Percentiles rank a stretch among this genome's conserved stretches.
Evolutionary conservation across 2,329 filamentous ascomycete genomes (phyloP).

Genomic region (Clonostachys sp.): DNA sequence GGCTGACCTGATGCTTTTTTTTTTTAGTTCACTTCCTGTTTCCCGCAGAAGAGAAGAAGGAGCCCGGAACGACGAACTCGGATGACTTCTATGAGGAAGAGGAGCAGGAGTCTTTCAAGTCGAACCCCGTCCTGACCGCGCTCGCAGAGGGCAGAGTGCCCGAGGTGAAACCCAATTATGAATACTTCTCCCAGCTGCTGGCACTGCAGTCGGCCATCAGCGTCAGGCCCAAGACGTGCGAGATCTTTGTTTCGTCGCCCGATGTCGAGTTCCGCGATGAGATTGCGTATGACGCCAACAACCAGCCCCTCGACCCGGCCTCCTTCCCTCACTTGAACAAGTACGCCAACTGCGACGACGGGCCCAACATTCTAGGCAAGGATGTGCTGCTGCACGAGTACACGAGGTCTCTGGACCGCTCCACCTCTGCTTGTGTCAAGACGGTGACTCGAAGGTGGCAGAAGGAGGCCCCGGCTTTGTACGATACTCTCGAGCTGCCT

Average conservation of each 20-base stretch:
- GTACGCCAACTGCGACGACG: constrained; percentile 46
- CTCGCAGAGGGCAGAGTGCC: constrained; percentile 53
- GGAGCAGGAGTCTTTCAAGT: constrained; percentile 53
- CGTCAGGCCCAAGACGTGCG: constrained; percentile 52
- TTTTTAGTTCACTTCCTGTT: constrained; percentile 55
- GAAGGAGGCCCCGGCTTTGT: constrained; percentile 50
- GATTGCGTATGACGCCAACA: constrained; percentile 35
- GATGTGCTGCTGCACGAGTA: constrained; percentile 56
- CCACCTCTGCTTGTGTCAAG: constrained; percentile 50
- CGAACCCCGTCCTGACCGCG: constrained; percentile 58
- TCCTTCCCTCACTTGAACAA: constrained; percentile 53
- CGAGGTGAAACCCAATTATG: constrained; percentile 56
- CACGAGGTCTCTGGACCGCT: constrained; percentile 47
- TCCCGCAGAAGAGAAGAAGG: constrained; percentile 48
- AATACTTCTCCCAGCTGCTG: constrained; percentile 55
- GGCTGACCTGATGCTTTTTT: not conserved
- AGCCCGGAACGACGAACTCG: constrained; percentile 57
- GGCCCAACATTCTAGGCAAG: constrained; percentile 43
- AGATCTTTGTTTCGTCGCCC: constrained; percentile 53
- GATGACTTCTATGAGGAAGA: constrained; percentile 42
- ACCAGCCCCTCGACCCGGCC: constrained; percentile 33
- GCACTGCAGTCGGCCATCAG: constrained; percentile 47
- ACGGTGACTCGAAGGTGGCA: constrained; percentile 53
- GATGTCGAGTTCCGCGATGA: constrained; percentile 46
- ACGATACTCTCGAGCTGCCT: constrained; percentile 43